Conservation (phyloP, 2,329 filamentous ascomycete species). For the Diplodia mutila region DNA sequence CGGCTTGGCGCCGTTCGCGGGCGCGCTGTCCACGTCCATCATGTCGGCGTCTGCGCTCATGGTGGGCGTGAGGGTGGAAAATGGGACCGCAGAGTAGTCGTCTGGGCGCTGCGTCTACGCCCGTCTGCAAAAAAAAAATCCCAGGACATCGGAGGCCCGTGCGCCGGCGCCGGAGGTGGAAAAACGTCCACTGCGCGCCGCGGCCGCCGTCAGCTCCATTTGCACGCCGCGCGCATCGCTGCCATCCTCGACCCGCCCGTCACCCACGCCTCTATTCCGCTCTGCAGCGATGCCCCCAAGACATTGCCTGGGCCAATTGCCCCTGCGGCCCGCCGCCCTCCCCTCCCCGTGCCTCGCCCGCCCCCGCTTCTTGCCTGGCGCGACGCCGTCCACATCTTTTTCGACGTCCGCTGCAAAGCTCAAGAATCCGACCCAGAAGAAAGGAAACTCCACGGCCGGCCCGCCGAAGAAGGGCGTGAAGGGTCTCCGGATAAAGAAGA, state of each 20-base stretch:
- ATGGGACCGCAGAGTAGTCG: too few relatives aligned
- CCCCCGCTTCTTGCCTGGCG: constrained; percentile 23
- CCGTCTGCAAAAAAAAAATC: constrained; percentile 13
- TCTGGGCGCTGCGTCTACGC: background rate
- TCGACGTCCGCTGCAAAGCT: constrained; percentile 40
- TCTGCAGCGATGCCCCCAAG: constrained; percentile 35
- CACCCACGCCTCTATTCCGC: background rate
- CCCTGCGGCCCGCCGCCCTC: constrained; percentile 33
- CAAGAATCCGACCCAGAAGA: constrained; percentile 35
- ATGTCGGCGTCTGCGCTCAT: constrained; percentile 39
- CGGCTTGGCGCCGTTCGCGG: background rate
- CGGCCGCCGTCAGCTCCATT: constrained; percentile 1
- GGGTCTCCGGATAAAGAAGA: constrained; percentile 47
- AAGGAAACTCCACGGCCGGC: constrained; percentile 32
- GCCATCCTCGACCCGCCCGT: background rate
- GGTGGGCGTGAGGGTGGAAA: background rate
- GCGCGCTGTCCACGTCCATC: constrained; percentile 32
- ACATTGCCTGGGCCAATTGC: constrained; percentile 23
- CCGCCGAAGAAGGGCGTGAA: constrained; percentile 43
- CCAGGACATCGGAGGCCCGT: background rate
- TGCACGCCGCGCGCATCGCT: constrained; percentile 3
- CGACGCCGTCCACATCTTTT: constrained; percentile 32
- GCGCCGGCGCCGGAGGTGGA: constrained; percentile 18
- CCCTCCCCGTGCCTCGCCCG: constrained; percentile 30
- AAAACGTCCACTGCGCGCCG: constrained; percentile 21